Base-by-base conservation (phyloP, 192 early-diverging fungal genomes). In the Linnemannia hyalina region DNA sequence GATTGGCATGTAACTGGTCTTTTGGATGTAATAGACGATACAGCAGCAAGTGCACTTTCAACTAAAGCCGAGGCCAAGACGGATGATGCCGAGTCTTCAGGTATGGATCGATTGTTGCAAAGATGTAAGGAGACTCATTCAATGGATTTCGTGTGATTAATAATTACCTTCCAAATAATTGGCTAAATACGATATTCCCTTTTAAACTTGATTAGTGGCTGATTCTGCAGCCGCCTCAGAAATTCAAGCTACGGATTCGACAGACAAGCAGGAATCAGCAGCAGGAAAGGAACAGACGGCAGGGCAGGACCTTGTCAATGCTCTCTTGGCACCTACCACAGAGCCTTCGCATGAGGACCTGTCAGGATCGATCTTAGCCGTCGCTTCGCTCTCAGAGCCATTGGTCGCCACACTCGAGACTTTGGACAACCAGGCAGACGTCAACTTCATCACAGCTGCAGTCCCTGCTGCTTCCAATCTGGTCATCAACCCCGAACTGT, bases 351-450 rank as follows among this genome's bases (percentile, higher is more conserved):
- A 29, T 11, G 29, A 76, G 36, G 47, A 70, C 9, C 13, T 83
- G n/a, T 68, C 54, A 4, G 83, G 77, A 23, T 80, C 83, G 11
- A 80, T 85, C 57, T 22, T 80, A 22, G 78, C 78, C 16, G 83
- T 85, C 16, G 46, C 74, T 1, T 80, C 83, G 2, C 78, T 85
- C 23, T 80, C 83, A 49, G 83, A 85, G 29, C 83, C 83, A 29
- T 68, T 85, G 26, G 60, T 77, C 9, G 54, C 69, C 1, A 80
- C 83, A 15, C 54, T 85, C 41, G 74, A 76, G 23, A 46, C 70
- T 10, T 41, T 85, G 4, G 78, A 80, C 20, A 70, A 32, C 60
- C 70, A 72, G 22, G 18, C 18, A 11, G 42, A 46, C 35, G 20
- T 22, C 26, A 35, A 46, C 16, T 6, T 18, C 13, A 35, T 46